Percentiles rank a stretch among this genome's conserved stretches.
Evolutionary conservation across 345 rosid species (phyloP).

Genomic region (Gossypium turneri): DNA sequence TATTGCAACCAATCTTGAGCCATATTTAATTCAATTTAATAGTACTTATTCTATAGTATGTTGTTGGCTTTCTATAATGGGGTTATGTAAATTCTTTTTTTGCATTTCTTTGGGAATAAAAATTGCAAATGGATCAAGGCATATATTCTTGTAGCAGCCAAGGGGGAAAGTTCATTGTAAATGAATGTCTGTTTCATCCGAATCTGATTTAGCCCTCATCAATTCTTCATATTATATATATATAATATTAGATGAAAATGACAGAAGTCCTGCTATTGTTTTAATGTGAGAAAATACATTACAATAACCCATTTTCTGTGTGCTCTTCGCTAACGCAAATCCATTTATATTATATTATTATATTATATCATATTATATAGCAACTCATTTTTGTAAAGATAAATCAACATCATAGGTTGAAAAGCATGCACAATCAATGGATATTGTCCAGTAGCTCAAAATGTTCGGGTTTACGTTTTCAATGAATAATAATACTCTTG

Average conservation of each 20-base stretch:
- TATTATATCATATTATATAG: background rate
- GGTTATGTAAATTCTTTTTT: background rate
- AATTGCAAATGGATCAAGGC: constrained; percentile 9
- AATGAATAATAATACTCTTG: background rate
- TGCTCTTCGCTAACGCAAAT: background rate
- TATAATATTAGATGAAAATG: background rate
- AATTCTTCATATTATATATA: background rate
- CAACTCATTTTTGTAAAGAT: background rate
- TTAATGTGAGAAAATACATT: background rate
- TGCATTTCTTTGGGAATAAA: background rate
- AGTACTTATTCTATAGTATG: no score
- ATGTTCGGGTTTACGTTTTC: background rate
- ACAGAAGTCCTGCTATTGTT: background rate
- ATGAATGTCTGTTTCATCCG: background rate
- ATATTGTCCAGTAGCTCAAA: background rate
- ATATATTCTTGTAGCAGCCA: background rate
- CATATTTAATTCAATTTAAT: background rate
- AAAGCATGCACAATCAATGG: background rate
- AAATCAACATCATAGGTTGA: constrained; percentile 1
- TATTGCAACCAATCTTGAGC: background rate
- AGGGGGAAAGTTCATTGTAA: background rate
- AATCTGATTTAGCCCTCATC: background rate
- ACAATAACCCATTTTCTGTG: background rate
- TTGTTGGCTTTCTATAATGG: no score
- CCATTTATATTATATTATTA: no score